Conservation (phyloP, 352 stramenopile species). For the Elongisporangium anandrum region DNA sequence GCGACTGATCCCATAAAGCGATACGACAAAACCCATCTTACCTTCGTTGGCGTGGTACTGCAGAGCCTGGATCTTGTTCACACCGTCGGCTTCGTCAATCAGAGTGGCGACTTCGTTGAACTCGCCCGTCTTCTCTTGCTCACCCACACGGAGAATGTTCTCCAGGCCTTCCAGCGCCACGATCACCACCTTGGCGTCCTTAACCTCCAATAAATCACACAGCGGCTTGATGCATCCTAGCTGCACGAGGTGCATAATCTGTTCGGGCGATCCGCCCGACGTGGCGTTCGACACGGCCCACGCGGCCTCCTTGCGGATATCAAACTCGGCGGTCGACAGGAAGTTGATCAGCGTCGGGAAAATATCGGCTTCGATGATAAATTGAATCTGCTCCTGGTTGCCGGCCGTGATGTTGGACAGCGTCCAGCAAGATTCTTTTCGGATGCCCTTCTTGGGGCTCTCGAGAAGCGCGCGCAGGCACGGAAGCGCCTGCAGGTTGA, state of each 20-base stretch:
- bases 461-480: conserved; percentile 94
- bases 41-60: conserved; percentile 97
- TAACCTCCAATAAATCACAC: conserved; percentile 95
- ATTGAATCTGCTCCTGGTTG: conserved; percentile 98
- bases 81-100: conserved; percentile 95
- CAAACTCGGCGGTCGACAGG: conserved; percentile 96
- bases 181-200: conserved; percentile 98
- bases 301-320: conserved; percentile 98
- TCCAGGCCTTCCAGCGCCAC: conserved; percentile 98
- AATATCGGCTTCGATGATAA: conserved; percentile 96
- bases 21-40: too few relatives aligned
- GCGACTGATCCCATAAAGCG: neutral
- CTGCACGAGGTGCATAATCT: conserved; percentile 96
- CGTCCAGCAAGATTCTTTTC: conserved; percentile 99
- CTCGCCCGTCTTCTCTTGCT: conserved; percentile 58
- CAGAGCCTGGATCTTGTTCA: conserved; percentile 97
- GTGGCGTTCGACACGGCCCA: conserved; percentile 99
- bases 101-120: conserved; percentile 95
- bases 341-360: conserved; percentile 96
- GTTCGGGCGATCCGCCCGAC: conserved; percentile 89
- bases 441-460: conserved; percentile 97
- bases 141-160: conserved; percentile 97
- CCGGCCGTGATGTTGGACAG: conserved; percentile 99
- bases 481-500: conserved; percentile 97
- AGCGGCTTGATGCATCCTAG: conserved; percentile 96